These are phyloP conservation scores for Diaporthe ilicicola DNA, from an alignment of 2,329 filamentous ascomycete species.

Conservation along the genomic window DNA sequence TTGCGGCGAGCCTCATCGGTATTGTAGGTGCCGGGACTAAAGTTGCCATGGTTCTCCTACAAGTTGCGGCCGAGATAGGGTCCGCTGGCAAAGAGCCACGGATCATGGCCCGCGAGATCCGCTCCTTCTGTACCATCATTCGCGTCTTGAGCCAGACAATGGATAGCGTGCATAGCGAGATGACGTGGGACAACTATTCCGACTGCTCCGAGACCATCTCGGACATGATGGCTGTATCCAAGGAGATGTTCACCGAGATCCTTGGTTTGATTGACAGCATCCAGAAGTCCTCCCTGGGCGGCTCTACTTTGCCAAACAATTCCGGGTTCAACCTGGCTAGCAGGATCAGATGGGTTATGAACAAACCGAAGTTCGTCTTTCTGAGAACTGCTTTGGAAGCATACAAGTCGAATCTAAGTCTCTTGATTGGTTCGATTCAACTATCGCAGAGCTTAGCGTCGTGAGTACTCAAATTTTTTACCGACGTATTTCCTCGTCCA, in stretches of 20 bases:
- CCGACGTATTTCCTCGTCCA: background rate
- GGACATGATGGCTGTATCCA: background rate
- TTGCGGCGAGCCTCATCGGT: background rate
- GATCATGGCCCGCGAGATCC: background rate
- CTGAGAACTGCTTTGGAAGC: background rate
- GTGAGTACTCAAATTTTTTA: background rate
- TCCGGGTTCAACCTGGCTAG: background rate
- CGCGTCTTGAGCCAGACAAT: background rate
- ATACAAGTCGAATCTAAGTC: background rate
- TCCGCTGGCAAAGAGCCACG: background rate
- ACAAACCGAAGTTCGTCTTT: background rate
- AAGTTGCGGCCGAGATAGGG: background rate
- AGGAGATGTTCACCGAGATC: background rate
- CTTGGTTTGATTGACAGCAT: background rate
- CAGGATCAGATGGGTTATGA: conserved; percentile 1
- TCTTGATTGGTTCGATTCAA: background rate
- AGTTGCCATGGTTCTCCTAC: background rate
- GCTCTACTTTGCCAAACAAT: background rate
- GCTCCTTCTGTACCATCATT: background rate
- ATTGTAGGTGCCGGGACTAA: background rate
- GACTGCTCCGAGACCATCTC: background rate
- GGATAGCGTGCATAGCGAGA: background rate
- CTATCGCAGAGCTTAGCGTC: background rate
- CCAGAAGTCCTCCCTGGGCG: background rate
- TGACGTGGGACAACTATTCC: background rate